Evolutionary conservation across 192 early-diverging fungal genomes (phyloP).

Genomic region (Podila clonocystis): DNA sequence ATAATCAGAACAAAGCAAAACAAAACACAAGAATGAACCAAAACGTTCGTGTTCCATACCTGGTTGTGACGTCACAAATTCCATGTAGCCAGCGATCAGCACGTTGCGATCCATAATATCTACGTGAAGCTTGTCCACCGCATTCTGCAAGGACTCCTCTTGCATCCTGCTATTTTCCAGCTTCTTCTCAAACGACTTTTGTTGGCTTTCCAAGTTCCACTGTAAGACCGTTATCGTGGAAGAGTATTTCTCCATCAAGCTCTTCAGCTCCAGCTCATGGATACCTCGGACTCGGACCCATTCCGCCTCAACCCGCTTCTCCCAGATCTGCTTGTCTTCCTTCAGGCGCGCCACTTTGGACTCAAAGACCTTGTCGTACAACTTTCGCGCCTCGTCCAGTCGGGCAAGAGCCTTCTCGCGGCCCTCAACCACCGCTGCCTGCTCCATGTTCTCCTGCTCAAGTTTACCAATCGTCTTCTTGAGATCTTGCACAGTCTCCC

Average conservation of each 20-base stretch:
- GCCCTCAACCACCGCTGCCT: constrained; percentile 24
- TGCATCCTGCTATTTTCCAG: not conserved
- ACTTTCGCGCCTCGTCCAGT: constrained; percentile 23
- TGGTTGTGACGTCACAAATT: not conserved
- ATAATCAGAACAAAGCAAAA: not conserved
- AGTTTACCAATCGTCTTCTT: not conserved
- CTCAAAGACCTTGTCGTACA: constrained; percentile 30
- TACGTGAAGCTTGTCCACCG: not conserved
- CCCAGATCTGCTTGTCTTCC: constrained; percentile 23
- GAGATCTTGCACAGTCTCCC: not conserved
- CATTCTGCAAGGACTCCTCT: not conserved
- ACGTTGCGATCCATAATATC: not conserved
- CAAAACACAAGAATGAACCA: not conserved
- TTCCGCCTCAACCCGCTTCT: constrained; percentile 11
- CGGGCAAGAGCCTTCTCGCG: constrained; percentile 20
- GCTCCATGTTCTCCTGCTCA: constrained; percentile 9
- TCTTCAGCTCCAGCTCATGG: constrained; percentile 9
- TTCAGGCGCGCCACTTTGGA: constrained; percentile 28
- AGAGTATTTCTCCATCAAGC: not conserved
- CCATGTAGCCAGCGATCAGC: not conserved
- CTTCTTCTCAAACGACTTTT: not conserved
- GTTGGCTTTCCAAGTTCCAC: not conserved
- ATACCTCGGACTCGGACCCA: not conserved
- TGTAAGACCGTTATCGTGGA: not conserved
- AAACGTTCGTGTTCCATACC: not conserved